Base-by-base conservation (phyloP, 352 stramenopile genomes). In the Aphanomyces cochlioides region DNA sequence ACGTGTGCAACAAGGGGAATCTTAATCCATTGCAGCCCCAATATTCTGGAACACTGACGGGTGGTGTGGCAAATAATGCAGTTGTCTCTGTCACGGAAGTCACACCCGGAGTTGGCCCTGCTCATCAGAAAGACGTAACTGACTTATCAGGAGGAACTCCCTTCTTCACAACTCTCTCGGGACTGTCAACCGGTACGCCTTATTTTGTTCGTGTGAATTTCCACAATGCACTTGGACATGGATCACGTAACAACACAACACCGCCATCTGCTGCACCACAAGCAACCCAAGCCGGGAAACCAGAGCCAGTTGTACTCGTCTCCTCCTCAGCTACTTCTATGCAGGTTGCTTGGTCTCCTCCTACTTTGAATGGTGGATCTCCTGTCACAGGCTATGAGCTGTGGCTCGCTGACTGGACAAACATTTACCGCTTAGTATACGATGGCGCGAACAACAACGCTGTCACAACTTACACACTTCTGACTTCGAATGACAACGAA, bases 381-480 rank as follows among this genome's bases (percentile, higher is more conserved):
- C 61, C 74, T n/a, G 89, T 98, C 54, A 97, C 87, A 21, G 96
- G 96, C 6, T 99, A 98, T 73, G 86, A 98, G 66, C 75, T 99
- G 36, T 98, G 88, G 89, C 93, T 98, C 66, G 93, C 97, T n/a
- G 90, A 97, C 58, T 98, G 95, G 94, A 83, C 74, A 56, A 93
- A 92, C 1, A 83, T 88, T 28, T 90, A 90, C 40, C 75, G 80
- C 15, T 90, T 98, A 65, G 89, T 98, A 21, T 99, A 98, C 73
- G 93, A 99, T 72, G 96, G 96, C 4, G 87, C 87, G 1, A 97
- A 96, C 45, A 79, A 86, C 2, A 63, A 79, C 7, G 74, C 80
- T 1, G 64, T 79, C 12, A 95, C 88, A 3, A 66, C 73, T 50
- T 93, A 90, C 73, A 96, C 84, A 17, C 70, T 98, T 6, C 75